These are phyloP conservation scores for Cercospora nicotianae DNA, from an alignment of 2,329 filamentous ascomycete genomes.

Conservation along the genomic window DNA sequence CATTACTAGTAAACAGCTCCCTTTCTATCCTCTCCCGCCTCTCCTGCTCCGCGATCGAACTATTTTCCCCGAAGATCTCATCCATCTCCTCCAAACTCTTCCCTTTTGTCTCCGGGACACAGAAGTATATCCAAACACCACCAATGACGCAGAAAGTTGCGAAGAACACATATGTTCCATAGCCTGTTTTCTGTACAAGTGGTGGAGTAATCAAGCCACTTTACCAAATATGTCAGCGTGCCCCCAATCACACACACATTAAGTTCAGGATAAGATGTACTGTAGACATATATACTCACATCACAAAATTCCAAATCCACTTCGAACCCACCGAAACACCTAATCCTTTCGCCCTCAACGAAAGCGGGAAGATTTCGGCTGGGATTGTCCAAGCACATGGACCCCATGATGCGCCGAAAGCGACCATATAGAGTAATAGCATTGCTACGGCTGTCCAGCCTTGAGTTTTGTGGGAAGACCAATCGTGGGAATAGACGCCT, in stretches of 20 bases:
- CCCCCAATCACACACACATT: no score
- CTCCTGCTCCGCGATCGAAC: conserved; percentile 29
- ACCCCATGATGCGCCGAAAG: conserved; percentile 58
- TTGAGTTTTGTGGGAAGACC: conserved; percentile 47
- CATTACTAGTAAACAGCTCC: conserved; percentile 24
- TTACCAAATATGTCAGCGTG: no score
- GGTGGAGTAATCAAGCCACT: conserved; percentile 44
- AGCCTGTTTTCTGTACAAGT: conserved; percentile 52
- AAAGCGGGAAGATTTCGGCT: conserved; percentile 64
- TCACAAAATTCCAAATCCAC: conserved; percentile 65
- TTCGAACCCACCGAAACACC: conserved; percentile 42
- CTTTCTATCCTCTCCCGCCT: conserved; percentile 32
- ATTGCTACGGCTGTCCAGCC: conserved; percentile 43
- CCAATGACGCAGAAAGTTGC: conserved; percentile 55
- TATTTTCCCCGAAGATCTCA: conserved; percentile 32
- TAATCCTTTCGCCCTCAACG: conserved; percentile 64
- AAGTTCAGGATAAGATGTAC: no score
- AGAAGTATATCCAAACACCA: conserved; percentile 54
- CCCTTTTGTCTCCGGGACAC: conserved; percentile 60
- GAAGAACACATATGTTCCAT: conserved; percentile 63
- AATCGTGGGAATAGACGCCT: conserved; percentile 51
- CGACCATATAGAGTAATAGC: conserved; percentile 35
- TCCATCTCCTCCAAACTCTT: conserved; percentile 36
- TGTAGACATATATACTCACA: conserved; percentile 31
- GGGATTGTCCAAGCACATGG: conserved; percentile 38